Evolutionary conservation across 2,329 filamentous ascomycete species (phyloP).

Genomic region (Coniochaeta sp.): DNA sequence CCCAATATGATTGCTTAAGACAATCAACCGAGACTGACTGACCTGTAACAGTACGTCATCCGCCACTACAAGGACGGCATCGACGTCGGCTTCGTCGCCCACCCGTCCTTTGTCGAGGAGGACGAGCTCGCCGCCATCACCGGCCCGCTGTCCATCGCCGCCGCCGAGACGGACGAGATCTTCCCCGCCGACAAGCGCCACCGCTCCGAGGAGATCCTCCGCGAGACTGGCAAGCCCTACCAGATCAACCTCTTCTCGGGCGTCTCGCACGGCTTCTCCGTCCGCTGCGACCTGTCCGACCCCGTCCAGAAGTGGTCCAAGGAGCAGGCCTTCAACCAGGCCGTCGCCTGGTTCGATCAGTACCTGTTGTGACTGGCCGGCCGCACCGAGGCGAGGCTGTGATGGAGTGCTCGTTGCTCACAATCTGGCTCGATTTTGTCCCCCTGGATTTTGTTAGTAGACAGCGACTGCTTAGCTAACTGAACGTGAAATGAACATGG

Average conservation of each 20-base stretch:
- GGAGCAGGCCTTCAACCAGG: constrained; percentile 75
- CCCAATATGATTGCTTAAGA: too few relatives aligned
- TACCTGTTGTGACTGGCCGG: constrained; percentile 32
- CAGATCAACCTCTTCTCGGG: constrained; percentile 72
- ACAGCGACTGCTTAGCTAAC: too few relatives aligned
- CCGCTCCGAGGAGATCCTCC: constrained; percentile 56
- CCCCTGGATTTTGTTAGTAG: too few relatives aligned
- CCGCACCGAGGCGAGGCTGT: not conserved
- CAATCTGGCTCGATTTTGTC: too few relatives aligned
- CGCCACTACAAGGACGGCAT: constrained; percentile 59
- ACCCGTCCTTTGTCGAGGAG: constrained; percentile 67
- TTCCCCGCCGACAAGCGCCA: constrained; percentile 59
- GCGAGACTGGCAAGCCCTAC: constrained; percentile 51
- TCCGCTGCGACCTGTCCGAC: constrained; percentile 56
- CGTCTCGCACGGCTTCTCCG: constrained; percentile 68
- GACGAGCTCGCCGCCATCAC: constrained; percentile 59
- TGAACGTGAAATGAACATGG: too few relatives aligned
- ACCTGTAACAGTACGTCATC: constrained; percentile 55
- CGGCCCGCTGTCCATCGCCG: constrained; percentile 63
- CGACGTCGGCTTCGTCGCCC: constrained; percentile 65
- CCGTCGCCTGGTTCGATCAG: constrained; percentile 68
- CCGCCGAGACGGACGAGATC: constrained; percentile 56
- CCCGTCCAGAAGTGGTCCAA: constrained; percentile 60
- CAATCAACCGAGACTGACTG: too few relatives aligned
- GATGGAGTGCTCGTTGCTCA: not conserved